phyloP scores from a whole-genome alignment of 306 rosid species.

The Betula pendula region DNA sequence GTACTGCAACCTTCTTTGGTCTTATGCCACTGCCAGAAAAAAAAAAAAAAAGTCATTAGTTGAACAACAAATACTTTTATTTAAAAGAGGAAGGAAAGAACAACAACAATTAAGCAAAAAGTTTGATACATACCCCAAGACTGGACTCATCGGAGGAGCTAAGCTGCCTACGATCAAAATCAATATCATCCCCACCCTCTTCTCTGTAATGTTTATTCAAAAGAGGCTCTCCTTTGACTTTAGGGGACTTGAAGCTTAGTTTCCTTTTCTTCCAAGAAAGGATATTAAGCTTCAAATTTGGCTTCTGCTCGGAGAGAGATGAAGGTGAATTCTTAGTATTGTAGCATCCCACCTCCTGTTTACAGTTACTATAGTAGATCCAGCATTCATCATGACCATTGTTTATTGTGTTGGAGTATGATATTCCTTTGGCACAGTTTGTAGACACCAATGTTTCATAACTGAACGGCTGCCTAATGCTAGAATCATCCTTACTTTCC shows the following conservation, averaged over 20 bases:
- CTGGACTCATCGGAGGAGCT: constrained; percentile 84
- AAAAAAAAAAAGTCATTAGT: neutral
- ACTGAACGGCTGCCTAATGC: constrained; percentile 85
- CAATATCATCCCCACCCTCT: constrained; percentile 99
- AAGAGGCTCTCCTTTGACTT: constrained; percentile 93
- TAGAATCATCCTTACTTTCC: constrained; percentile 72
- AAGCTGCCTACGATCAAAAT: constrained; percentile 91
- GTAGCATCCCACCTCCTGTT: constrained; percentile 59
- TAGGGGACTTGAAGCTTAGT: constrained; percentile 93
- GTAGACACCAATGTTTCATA: constrained; percentile 86
- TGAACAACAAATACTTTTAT: constrained; percentile 1
- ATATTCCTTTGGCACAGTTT: constrained; percentile 76
- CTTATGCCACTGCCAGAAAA: constrained; percentile 52
- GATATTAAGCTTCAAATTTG: constrained; percentile 74
- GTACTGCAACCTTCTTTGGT: constrained; percentile 72
- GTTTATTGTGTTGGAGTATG: constrained; percentile 50
- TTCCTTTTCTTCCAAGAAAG: constrained; percentile 98
- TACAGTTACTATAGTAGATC: constrained; percentile 83
- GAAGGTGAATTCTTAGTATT: constrained; percentile 53
- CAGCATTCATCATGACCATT: constrained; percentile 66
- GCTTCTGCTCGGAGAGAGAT: constrained; percentile 55
- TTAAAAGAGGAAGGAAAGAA: neutral
- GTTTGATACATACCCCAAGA: constrained; percentile 54
- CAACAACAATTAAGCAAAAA: neutral
- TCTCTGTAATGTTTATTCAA: constrained; percentile 88